phyloP scores from a whole-genome alignment of 257 asterid genomes.

The Petunia axillaris region DNA sequence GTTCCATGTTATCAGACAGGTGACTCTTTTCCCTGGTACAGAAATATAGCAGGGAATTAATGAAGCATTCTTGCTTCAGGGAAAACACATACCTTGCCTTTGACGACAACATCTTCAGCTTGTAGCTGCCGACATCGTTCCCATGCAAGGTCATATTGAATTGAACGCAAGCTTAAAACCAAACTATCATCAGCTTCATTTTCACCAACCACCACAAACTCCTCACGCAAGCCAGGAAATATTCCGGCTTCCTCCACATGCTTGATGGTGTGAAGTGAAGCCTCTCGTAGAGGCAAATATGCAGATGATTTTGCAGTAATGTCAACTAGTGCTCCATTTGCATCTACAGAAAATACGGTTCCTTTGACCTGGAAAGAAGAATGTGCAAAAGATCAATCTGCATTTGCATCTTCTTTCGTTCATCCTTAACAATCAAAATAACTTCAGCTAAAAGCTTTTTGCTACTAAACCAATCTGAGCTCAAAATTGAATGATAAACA shows the following conservation, averaged over 20 bases:
- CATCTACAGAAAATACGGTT: constrained; percentile 67
- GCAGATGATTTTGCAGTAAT: constrained; percentile 93
- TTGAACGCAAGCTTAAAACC: constrained; percentile 77
- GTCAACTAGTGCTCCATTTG: constrained; percentile 92
- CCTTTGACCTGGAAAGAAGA: constrained; percentile 69
- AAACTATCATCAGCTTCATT: constrained; percentile 85
- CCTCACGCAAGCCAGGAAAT: constrained; percentile 79
- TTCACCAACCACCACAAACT: constrained; percentile 75
- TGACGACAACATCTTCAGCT: constrained; percentile 94
- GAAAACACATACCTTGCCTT: constrained; percentile 72
- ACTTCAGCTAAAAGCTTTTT: not conserved
- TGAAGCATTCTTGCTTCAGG: not conserved
- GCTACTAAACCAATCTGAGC: not conserved
- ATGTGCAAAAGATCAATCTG: not conserved
- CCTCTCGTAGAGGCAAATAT: constrained; percentile 82
- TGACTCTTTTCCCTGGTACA: no score
- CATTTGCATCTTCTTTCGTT: not conserved
- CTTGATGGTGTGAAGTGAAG: constrained; percentile 69
- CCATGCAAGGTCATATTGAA: constrained; percentile 94
- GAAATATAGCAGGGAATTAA: no score
- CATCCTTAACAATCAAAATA: not conserved
- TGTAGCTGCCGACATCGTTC: constrained; percentile 95
- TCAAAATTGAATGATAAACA: not conserved
- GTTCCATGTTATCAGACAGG: no score
- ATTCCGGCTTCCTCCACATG: constrained; percentile 89